These are phyloP conservation scores for Calendula officinalis DNA, from an alignment of 129 eudicot genomes.

Conservation along the genomic window DNA sequence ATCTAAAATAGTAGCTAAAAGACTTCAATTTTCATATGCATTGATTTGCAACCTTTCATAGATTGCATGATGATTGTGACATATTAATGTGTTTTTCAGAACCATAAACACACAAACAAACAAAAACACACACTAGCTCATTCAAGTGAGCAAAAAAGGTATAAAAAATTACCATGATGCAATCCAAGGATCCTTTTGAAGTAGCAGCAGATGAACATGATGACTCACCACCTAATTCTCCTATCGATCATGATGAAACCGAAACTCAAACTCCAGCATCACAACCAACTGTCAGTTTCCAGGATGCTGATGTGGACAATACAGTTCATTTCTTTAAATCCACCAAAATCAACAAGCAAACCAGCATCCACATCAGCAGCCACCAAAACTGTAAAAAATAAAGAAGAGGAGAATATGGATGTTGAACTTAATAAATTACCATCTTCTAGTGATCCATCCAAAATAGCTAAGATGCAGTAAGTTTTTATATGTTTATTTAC, in stretches of 20 bases:
- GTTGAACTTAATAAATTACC: conserved; percentile 72
- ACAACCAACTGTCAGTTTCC: conserved; percentile 24
- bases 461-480: conserved; percentile 92
- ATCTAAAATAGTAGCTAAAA: too few relatives aligned
- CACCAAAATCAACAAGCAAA: conserved; percentile 37
- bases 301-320: conserved; percentile 35
- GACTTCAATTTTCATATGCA: too few relatives aligned
- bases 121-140: background rate
- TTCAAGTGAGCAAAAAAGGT: too few relatives aligned
- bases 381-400: conserved; percentile 46
- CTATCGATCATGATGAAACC: conserved; percentile 45
- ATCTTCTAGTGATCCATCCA: conserved; percentile 70
- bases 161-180: background rate
- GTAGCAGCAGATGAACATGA: conserved; percentile 40
- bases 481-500: conserved; percentile 22
- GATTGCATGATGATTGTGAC: background rate
- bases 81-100: background rate
- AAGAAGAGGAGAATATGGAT: conserved; percentile 90
- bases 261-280: conserved; percentile 43
- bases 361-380: conserved; percentile 41
- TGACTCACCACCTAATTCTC: conserved; percentile 76
- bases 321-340: conserved; percentile 25
- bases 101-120: background rate
- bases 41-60: background rate
- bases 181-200: conserved; percentile 18